Percentiles rank a stretch among this genome's conserved stretches.
These are phyloP conservation scores for Rhododendron vialii DNA, from an alignment of 148 eudicot genomes.

Conservation along the genomic window DNA sequence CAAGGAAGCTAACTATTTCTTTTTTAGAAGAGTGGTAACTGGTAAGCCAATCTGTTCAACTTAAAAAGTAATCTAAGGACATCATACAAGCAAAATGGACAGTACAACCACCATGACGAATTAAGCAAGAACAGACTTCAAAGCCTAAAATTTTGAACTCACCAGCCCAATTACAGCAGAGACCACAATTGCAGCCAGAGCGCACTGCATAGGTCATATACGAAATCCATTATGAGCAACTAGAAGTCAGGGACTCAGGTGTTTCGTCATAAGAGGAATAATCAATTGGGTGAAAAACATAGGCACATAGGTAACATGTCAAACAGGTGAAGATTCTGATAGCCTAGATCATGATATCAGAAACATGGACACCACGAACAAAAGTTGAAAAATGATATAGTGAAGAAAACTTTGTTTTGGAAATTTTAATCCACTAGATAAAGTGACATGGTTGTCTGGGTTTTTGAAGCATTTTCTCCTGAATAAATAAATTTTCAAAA, in stretches of 20 bases:
- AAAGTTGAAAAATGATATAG: not conserved
- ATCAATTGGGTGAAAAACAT: not conserved
- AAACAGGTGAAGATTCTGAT: not conserved
- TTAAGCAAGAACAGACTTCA: not conserved
- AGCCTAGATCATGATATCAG: not conserved
- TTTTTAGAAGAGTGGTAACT: not conserved
- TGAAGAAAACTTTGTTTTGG: not conserved
- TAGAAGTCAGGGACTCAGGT: not conserved
- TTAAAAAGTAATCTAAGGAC: not conserved
- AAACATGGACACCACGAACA: not conserved
- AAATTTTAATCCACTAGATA: not conserved
- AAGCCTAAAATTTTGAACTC: conserved; percentile 26
- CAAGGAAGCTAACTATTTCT: not conserved
- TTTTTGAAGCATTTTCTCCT: not conserved
- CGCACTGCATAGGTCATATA: conserved; percentile 58
- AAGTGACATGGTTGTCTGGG: not conserved
- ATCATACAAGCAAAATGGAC: not conserved
- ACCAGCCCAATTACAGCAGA: conserved; percentile 99
- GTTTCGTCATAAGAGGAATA: conserved; percentile 6
- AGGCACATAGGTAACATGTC: not conserved
- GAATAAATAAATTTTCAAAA: not conserved
- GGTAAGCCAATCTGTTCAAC: not conserved
- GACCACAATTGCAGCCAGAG: conserved; percentile 94
- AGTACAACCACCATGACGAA: not conserved
- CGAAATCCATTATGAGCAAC: conserved; percentile 21